A percentile compares a stretch with the other conserved stretches of the same genome.
phyloP scores from a whole-genome alignment of 148 eudicot genomes.

The Chenopodium album region DNA sequence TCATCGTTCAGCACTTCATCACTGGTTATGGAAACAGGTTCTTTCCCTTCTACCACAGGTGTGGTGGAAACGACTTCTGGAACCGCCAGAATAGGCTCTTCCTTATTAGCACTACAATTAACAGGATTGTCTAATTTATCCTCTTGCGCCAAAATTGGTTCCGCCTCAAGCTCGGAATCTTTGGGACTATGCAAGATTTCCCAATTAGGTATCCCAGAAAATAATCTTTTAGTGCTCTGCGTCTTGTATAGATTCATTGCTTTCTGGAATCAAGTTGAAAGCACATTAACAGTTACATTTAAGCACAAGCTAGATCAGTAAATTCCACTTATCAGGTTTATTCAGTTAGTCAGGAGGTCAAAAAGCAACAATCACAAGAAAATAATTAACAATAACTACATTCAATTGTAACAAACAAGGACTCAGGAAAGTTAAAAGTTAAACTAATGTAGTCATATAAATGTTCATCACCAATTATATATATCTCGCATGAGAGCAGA shows the following conservation, averaged over 20 bases:
- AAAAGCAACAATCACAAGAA: background rate
- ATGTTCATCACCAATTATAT: background rate
- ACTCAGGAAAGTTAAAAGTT: background rate
- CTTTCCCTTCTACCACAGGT: slow-evolving; percentile 10
- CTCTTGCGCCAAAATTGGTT: background rate
- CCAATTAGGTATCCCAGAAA: slow-evolving; percentile 2
- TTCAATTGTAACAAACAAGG: background rate
- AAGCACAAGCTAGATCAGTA: background rate
- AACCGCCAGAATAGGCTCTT: slow-evolving; percentile 3
- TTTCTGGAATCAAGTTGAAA: slow-evolving; percentile 29
- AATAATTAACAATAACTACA: background rate
- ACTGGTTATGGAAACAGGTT: background rate
- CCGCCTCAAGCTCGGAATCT: slow-evolving; percentile 14
- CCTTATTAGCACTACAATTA: slow-evolving; percentile 14
- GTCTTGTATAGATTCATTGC: slow-evolving; percentile 44
- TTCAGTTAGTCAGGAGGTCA: background rate
- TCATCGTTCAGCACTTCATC: background rate
- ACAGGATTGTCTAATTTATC: slow-evolving; percentile 4
- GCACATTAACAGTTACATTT: background rate
- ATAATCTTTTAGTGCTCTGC: slow-evolving; percentile 26
- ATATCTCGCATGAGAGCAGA: background rate
- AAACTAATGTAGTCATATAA: background rate
- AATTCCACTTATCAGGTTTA: background rate
- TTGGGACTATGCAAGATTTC: slow-evolving; percentile 10
- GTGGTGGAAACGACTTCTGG: slow-evolving; percentile 10